Evolutionary conservation across 2,329 filamentous ascomycete species (phyloP).

Genomic region (Acrodontium crateriforme): DNA sequence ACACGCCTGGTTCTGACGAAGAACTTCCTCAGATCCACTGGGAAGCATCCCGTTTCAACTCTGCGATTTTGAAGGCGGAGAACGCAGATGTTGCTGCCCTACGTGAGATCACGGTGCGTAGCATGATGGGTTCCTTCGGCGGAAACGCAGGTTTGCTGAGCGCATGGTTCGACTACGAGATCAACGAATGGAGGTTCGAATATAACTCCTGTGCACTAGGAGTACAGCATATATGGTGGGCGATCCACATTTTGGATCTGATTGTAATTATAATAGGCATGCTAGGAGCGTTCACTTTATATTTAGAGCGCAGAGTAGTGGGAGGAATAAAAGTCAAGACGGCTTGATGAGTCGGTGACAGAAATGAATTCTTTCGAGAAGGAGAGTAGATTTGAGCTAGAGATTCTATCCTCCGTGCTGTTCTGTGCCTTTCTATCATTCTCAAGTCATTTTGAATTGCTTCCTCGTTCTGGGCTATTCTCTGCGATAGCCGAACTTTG

Average conservation of each 20-base stretch:
- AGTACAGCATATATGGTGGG: conserved; percentile 89
- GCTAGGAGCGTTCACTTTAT: conserved; percentile 3
- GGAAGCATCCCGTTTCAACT: conserved; percentile 7
- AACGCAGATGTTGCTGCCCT: conserved; percentile 41
- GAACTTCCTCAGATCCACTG: too few species aligned
- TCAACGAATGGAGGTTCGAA: conserved; percentile 68
- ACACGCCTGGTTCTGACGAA: conserved; percentile 2
- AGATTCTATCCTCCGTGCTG: too few species aligned
- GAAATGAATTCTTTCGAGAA: too few species aligned
- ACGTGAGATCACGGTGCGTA: conserved; percentile 82
- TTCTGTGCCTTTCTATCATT: too few species aligned
- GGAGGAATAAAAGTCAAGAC: too few species aligned
- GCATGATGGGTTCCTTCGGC: conserved; percentile 97
- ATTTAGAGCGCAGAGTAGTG: too few species aligned
- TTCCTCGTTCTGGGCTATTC: too few species aligned
- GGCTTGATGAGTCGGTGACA: too few species aligned
- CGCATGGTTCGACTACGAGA: conserved; percentile 68
- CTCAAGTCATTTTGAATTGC: too few species aligned
- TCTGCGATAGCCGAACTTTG: too few species aligned
- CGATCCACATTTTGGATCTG: conserved; percentile 62
- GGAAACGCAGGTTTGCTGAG: conserved; percentile 82
- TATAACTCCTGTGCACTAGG: conserved; percentile 68
- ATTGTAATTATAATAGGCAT: conserved; percentile 24
- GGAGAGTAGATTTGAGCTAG: too few species aligned
- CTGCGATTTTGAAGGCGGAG: conserved; percentile 4